Evolutionary conservation across 2,329 filamentous ascomycete genomes (phyloP), one percentile per base, ranked within the genome.

Genomic region (Cadophora sp.): DNA sequence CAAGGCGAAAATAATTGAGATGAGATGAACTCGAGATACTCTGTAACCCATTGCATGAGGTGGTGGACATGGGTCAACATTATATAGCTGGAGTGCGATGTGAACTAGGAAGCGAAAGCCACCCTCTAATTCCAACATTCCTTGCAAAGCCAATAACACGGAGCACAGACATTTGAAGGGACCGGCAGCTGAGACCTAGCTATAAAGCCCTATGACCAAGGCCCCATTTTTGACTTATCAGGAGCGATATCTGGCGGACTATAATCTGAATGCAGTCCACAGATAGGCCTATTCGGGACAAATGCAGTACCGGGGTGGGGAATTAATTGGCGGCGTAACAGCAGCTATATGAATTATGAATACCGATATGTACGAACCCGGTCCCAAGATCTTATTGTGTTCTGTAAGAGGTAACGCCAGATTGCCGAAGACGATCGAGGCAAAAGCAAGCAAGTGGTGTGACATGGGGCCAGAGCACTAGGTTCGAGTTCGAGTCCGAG

Each of bases 401-500:
- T 22, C 53, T 62, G 36, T 50, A 58, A 43, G 8, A 43, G 24
- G 65, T 70, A 3, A 70, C 69, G 47, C 47, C 45, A 73, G 72
- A 74, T 73, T 73, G 59, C 62, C 71, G 72, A 74, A 58, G 50
- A 68, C 43, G 69, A 71, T 71, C 68, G 61, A 41, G 50, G 59
- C 68, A 66, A 64, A 47, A 60, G 41, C 8, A 59, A 48, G 41
- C 8, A 62, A 60, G 39, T 30, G 27, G 65, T 59, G 56, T 39
- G 20, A 66, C 51, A 14, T 61, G 41, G 39, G 47, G 16, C 48
- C 60, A 45, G 20, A 33, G 60, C 48, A 63, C 20, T 41, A 13
- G 33, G 18, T 16, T 59, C 39, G 22, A 47, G 24, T 14, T 59
- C 36, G 36, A 43, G 56, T 45, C n/a, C 56, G 56, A 59, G 56